Base-by-base conservation (phyloP, 2,329 filamentous ascomycete genomes). In the Aphanoascus verrucosus region DNA sequence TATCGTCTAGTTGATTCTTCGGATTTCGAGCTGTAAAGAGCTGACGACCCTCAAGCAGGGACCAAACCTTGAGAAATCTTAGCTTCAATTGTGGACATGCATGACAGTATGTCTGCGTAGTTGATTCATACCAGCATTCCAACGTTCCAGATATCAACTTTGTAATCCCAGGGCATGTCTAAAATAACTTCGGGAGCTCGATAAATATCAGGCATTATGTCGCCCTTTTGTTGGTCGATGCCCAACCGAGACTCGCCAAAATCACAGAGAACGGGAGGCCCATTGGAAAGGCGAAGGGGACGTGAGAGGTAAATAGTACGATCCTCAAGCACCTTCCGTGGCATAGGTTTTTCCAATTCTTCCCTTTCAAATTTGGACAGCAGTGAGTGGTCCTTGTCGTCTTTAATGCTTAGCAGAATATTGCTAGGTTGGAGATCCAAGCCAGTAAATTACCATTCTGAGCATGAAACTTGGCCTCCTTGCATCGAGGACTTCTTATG, bases 101-200 rank as follows among this genome's bases (percentile, higher is more conserved):
- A 19, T 32, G 28, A 31, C 12, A n/a, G 15, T 7, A 45, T 17
- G n/a, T 17, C 38, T 42, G 38, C n/a, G 12, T 23, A 12, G 32
- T 2, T n/a, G 28, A 15, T 15, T 32, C 59, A 32, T 57, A 62
- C 60, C 55, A 63, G 54, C n/a, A 57, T 49, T 23, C 54, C 62
- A 37, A 63, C 43, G 41, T 55, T 58, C 62, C 62, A 65, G 15
- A 64, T 59, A 47, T 64, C 62, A 32, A 62, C 56, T 34, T 57
- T 56, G 4, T 45, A 47, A 23, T 57, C 58, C 62, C 61, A 65
- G 15, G 54, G 46, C 58, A 64, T 63, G 1, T 57, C 53, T 19
- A 60, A 41, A 23, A 62, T 55, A 1, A 62, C 57, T 45, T 64
- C 62, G 1, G 60, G 62, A 2, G 61, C 58, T 17, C 61, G 31